These are phyloP conservation scores for Emmonsiellopsis sp. DNA, from an alignment of 2,329 filamentous ascomycete genomes.

Conservation along the genomic window DNA sequence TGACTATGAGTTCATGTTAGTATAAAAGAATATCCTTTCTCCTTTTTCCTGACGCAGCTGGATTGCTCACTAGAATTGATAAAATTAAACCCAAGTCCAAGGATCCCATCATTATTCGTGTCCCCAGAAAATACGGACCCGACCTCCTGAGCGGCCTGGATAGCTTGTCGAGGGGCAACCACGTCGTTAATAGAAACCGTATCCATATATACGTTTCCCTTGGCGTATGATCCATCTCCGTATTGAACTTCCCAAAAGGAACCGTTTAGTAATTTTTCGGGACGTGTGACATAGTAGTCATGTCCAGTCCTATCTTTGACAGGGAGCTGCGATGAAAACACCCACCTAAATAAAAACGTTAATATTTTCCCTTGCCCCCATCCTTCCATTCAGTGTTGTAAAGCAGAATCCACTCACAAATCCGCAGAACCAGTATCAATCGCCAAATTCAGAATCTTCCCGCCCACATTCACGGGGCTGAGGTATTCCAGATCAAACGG, in stretches of 20 bases:
- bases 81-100: slow-evolving; percentile 51
- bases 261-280: slow-evolving; percentile 38
- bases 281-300: slow-evolving; percentile 48
- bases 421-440: slow-evolving; percentile 64
- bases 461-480: slow-evolving; percentile 54
- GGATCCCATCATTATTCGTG: slow-evolving; percentile 48
- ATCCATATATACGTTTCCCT: slow-evolving; percentile 58
- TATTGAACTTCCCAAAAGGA: slow-evolving; percentile 54
- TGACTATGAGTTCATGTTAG: slow-evolving; percentile 4
- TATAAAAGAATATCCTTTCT: neutral
- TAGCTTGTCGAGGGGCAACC: slow-evolving; percentile 51
- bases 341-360: slow-evolving; percentile 44
- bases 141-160: slow-evolving; percentile 55
- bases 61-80: slow-evolving; percentile 43
- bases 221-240: slow-evolving; percentile 55
- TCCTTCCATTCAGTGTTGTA: neutral
- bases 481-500: slow-evolving; percentile 51
- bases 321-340: slow-evolving; percentile 53
- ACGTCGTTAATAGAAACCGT: slow-evolving; percentile 54
- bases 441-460: slow-evolving; percentile 55
- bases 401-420: slow-evolving; percentile 42
- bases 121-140: slow-evolving; percentile 46
- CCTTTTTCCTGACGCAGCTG: too few species aligned
- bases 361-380: slow-evolving; percentile 8
- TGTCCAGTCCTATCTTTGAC: slow-evolving; percentile 45